A percentile compares a stretch with the other conserved stretches of the same genome.
Evolutionary conservation across 1,284 basidiomycete genomes (phyloP).

Genomic region (Macrocystidia cucumis): DNA sequence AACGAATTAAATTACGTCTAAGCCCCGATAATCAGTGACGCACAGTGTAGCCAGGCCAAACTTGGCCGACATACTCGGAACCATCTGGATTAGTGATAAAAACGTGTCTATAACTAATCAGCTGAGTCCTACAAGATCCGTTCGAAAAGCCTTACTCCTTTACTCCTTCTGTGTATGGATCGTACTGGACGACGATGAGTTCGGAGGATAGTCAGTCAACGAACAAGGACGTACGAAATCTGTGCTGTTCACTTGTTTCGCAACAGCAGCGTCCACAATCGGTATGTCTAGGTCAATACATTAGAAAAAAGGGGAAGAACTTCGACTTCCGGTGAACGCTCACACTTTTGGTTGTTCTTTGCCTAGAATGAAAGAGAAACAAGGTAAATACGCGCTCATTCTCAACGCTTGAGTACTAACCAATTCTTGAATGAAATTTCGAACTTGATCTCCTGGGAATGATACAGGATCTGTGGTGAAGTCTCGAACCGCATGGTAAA

Average conservation of each 20-base stretch:
- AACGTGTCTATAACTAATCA: conserved; percentile 32
- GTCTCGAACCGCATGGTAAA: conserved; percentile 59
- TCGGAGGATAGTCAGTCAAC: not conserved
- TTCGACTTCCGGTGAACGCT: no score
- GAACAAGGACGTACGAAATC: conserved; percentile 27
- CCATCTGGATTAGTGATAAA: conserved; percentile 66
- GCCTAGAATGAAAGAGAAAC: conserved; percentile 14
- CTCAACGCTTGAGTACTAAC: conserved; percentile 25
- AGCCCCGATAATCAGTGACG: conserved; percentile 8
- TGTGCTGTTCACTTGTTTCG: conserved; percentile 30
- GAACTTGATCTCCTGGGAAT: conserved; percentile 52
- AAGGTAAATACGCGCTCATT: conserved; percentile 4
- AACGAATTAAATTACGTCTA: not conserved
- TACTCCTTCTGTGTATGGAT: conserved; percentile 32
- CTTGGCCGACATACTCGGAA: conserved; percentile 59
- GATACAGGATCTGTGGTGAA: conserved; percentile 63
- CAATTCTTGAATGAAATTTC: conserved; percentile 54
- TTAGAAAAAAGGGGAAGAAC: conserved; percentile 7
- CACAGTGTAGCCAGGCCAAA: conserved; percentile 48
- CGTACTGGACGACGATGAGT: conserved; percentile 23
- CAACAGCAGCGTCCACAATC: conserved; percentile 26
- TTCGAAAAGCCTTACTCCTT: conserved; percentile 22
- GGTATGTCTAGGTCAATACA: conserved; percentile 27
- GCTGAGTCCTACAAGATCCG: not conserved
- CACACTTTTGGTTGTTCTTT: conserved; percentile 28